Base-by-base conservation (phyloP, 352 stramenopile genomes). In the Phytophthora sp. region DNA sequence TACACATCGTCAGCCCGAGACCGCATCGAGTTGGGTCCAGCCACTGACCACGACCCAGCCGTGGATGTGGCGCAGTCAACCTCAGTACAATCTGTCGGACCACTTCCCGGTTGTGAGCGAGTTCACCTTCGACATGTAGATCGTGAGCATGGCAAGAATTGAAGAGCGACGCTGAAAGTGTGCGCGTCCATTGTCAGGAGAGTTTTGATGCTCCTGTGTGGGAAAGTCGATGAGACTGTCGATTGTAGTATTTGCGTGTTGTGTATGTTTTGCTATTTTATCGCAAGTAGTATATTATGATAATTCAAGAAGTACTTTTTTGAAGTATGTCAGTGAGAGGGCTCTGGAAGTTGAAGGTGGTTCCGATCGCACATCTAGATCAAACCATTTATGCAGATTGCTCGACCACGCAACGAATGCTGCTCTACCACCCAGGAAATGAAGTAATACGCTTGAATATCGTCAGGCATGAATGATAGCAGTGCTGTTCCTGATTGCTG, bases 41-140 rank as follows among this genome's bases (percentile, higher is more conserved):
- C 85, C 85, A 1, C 63, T 93, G 29, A 79, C 69, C 23, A 78
- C 72, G 15, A 63, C 55, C 42, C 61, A 76, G 45, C 81, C 81
- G 29, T 93, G 80, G 81, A 74, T 66, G 16, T 91, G 81, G 81
- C 80, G 77, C 33, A 77, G 80, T 24, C 64, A 88, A 46, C 66
- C 77, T 20, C 78, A 91, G 50, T 86, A 80, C 68, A 86, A 93
- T 57, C 67, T 93, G 41, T 93, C 84, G 39, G 84, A 93, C 66
- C 84, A 93, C 44, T 93, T 88, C 50, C 84, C 84, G 4, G 82
- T 93, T 49, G 63, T 91, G 44, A 89, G 79, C 49, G 67, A 80
- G 46, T 84, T 93, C 55, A 80, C 68, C 13, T 93, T 93, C 47
- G 82, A 93, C 44, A 83, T 90, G 81, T 91, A 79, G 68, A 46